These are phyloP conservation scores for Trichoderma afroharzianum DNA, from an alignment of 2,329 filamentous ascomycete genomes.

Conservation along the genomic window DNA sequence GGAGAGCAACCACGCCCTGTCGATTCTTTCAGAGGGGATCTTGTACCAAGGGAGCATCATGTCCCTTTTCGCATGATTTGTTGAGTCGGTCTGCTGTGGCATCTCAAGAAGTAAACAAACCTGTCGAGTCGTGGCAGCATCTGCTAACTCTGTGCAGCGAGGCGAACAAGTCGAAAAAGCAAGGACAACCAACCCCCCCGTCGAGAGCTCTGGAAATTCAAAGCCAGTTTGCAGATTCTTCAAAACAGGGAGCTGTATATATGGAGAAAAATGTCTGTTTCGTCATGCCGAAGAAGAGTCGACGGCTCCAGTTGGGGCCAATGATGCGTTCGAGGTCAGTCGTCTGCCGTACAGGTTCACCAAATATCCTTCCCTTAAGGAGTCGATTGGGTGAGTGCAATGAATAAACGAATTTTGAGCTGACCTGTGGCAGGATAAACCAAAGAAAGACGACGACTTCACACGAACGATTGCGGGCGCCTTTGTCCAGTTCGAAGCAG, in stretches of 20 bases:
- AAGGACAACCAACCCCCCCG: background rate
- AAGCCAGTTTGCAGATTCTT: conserved; percentile 2
- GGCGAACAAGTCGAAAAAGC: background rate
- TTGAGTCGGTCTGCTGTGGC: background rate
- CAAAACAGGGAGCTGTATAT: background rate
- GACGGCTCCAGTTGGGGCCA: too few species aligned
- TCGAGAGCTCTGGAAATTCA: background rate
- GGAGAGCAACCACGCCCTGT: background rate
- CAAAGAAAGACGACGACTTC: background rate
- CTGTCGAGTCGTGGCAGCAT: background rate
- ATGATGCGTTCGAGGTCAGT: background rate
- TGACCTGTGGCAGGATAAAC: background rate
- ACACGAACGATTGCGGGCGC: conserved; percentile 22
- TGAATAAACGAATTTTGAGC: background rate
- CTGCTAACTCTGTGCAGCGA: background rate
- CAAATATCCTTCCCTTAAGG: background rate
- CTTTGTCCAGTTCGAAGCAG: conserved; percentile 31
- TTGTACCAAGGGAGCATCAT: background rate
- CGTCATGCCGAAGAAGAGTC: background rate
- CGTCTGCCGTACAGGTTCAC: background rate
- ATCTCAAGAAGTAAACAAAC: background rate
- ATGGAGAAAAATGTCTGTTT: background rate
- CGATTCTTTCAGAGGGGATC: conserved; percentile 3
- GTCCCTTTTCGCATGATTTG: background rate
- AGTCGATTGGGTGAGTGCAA: background rate